phyloP scores from a whole-genome alignment of 208 protist species.

The Crithidia fasciculata region DNA sequence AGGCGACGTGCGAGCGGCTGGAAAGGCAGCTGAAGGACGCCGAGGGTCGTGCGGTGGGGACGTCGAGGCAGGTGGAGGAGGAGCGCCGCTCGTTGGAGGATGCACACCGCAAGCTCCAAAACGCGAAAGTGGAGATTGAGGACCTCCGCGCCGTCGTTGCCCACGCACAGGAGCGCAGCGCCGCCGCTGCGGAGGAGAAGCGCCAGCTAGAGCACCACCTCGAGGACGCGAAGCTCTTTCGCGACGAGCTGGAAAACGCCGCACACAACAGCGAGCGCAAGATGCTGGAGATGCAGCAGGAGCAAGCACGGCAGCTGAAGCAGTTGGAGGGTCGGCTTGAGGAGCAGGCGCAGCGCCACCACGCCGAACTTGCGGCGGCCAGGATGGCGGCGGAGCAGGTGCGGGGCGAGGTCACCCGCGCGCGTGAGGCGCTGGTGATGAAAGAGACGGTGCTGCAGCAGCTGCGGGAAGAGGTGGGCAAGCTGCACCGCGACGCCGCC shows the following conservation, averaged over 20 bases:
- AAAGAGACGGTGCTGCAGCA: slow-evolving; percentile 58
- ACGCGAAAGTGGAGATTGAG: slow-evolving; percentile 48
- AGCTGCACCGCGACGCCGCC: slow-evolving; percentile 59
- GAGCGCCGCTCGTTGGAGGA: slow-evolving; percentile 59
- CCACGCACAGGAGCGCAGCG: slow-evolving; percentile 46
- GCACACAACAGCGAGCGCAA: slow-evolving; percentile 45
- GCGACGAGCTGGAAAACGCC: slow-evolving; percentile 52
- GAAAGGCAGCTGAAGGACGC: slow-evolving; percentile 48
- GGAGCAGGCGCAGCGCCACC: slow-evolving; percentile 54
- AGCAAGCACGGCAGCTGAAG: slow-evolving; percentile 40
- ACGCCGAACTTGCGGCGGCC: slow-evolving; percentile 56
- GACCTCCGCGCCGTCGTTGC: slow-evolving; percentile 46
- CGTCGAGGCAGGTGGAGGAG: slow-evolving; percentile 50
- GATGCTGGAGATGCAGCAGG: slow-evolving; percentile 45
- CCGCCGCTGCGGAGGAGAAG: slow-evolving; percentile 45
- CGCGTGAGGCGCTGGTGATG: slow-evolving; percentile 42
- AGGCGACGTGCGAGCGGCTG: slow-evolving; percentile 47
- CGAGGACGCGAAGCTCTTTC: slow-evolving; percentile 37
- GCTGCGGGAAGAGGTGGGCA: slow-evolving; percentile 65
- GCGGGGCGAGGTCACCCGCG: slow-evolving; percentile 49
- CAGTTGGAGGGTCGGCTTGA: slow-evolving; percentile 51
- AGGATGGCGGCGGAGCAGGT: slow-evolving; percentile 56
- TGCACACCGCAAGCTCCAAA: slow-evolving; percentile 39
- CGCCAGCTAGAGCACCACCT: slow-evolving; percentile 48
- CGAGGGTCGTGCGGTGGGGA: slow-evolving; percentile 53